phyloP scores from a whole-genome alignment of 306 rosid genomes.

The Acmispon strigosus region DNA sequence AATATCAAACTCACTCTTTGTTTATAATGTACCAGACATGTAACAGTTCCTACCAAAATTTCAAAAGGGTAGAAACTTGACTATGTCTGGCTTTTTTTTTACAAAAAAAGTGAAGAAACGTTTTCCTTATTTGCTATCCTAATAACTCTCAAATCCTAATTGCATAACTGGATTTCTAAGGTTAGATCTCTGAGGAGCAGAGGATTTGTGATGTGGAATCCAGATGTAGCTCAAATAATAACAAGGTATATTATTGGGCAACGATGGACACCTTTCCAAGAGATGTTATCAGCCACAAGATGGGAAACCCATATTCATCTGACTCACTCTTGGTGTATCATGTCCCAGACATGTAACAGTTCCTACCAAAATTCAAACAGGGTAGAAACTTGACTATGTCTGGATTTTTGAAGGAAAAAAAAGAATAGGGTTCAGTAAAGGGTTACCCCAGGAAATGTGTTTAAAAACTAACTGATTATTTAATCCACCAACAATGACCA shows the following conservation, averaged over 20 bases:
- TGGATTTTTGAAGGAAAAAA: not conserved
- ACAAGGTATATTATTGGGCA: constrained; percentile 34
- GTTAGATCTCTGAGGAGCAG: not conserved
- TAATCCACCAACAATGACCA: too few relatives aligned
- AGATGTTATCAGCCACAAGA: constrained; percentile 19
- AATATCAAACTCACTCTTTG: constrained; percentile 11
- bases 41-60: constrained; percentile 1
- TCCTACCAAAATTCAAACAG: not conserved
- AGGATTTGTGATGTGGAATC: constrained; percentile 15
- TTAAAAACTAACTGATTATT: not conserved
- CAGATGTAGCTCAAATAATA: constrained; percentile 54
- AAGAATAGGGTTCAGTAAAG: not conserved
- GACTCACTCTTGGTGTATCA: constrained; percentile 9
- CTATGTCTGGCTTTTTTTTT: constrained; percentile 3
- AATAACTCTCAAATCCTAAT: not conserved
- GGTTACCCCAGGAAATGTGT: not conserved
- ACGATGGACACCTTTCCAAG: constrained; percentile 38
- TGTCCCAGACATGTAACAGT: constrained; percentile 33
- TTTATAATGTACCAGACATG: constrained; percentile 23
- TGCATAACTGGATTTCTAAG: not conserved
- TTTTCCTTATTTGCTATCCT: not conserved
- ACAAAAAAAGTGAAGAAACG: not conserved
- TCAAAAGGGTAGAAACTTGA: not conserved
- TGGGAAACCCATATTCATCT: constrained; percentile 27
- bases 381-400: constrained; percentile 25